phyloP scores from a whole-genome alignment of 2,329 filamentous ascomycete genomes.

The Ceratocystis smalleyi region DNA sequence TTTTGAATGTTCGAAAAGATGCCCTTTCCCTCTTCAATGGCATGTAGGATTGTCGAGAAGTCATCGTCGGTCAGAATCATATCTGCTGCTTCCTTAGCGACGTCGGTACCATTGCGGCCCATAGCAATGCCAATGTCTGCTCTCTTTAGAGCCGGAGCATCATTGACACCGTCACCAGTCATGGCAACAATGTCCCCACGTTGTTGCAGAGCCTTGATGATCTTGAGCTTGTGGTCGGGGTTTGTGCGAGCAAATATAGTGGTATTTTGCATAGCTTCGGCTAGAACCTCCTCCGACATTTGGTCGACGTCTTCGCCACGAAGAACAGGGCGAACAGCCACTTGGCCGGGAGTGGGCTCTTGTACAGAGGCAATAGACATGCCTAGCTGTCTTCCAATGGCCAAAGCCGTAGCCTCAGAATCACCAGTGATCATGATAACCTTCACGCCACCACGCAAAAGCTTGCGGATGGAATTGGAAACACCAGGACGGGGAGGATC shows the following conservation, averaged over 20 bases:
- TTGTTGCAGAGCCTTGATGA: conserved; percentile 76
- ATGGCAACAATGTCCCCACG: conserved; percentile 95
- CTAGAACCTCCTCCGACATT: conserved; percentile 75
- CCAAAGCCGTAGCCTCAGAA: conserved; percentile 82
- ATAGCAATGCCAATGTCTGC: conserved; percentile 97
- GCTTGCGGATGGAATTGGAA: conserved; percentile 67
- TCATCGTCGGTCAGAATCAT: conserved; percentile 87
- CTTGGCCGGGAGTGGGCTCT: conserved; percentile 36
- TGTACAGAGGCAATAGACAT: conserved; percentile 57
- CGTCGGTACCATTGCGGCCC: conserved; percentile 87
- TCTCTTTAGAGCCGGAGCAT: conserved; percentile 89
- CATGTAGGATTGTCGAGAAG: conserved; percentile 79
- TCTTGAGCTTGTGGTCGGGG: conserved; percentile 96
- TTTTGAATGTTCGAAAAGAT: conserved; percentile 99
- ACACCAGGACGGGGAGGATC: conserved; percentile 88
- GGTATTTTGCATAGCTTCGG: conserved; percentile 70
- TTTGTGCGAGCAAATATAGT: conserved; percentile 94
- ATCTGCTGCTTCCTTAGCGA: conserved; percentile 89
- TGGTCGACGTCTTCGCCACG: conserved; percentile 82
- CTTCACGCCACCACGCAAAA: conserved; percentile 89
- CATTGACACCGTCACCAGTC: conserved; percentile 97
- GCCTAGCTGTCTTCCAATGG: conserved; percentile 86
- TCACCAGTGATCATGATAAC: conserved; percentile 99
- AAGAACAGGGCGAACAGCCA: conserved; percentile 56
- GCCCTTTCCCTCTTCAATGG: conserved; percentile 96